Percentiles rank a stretch among this genome's conserved stretches.
These are phyloP conservation scores for Puccinia coronata DNA, from an alignment of 1,284 basidiomycete species.

Conservation along the genomic window DNA sequence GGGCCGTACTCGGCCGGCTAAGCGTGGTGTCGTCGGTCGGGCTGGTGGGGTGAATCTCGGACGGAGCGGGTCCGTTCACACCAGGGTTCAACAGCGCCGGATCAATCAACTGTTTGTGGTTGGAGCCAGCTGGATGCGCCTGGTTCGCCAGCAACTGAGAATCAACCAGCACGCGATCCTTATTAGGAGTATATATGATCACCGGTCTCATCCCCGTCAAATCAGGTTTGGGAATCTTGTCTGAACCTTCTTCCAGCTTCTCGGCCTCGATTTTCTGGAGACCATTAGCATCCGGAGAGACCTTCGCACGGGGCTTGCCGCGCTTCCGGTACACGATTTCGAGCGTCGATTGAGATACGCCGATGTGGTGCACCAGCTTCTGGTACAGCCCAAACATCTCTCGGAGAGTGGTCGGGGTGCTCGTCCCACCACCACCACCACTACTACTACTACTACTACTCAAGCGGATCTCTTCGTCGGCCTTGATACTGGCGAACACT, in stretches of 20 bases:
- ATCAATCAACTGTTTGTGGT: not conserved
- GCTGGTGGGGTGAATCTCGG: not conserved
- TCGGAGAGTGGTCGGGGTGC: slow-evolving; percentile 15
- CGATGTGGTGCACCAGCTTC: not conserved
- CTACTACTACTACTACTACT: too few species aligned
- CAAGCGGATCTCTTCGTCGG: not conserved
- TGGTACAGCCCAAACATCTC: slow-evolving; percentile 17
- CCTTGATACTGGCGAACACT: not conserved
- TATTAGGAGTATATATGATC: not conserved
- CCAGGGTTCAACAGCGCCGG: not conserved
- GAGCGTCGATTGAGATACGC: not conserved
- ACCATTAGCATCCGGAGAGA: not conserved
- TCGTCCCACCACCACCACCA: too few species aligned
- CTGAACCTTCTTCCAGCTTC: too few species aligned
- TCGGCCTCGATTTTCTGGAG: not conserved
- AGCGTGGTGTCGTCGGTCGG: not conserved
- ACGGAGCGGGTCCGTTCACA: too few species aligned
- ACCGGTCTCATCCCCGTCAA: too few species aligned
- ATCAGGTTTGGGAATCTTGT: too few species aligned
- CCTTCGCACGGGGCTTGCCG: not conserved
- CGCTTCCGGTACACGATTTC: slow-evolving; percentile 46
- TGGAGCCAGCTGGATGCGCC: not conserved
- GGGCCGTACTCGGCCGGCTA: not conserved
- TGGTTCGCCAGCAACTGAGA: not conserved
- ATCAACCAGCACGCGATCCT: not conserved